phyloP scores from a whole-genome alignment of 2,329 filamentous ascomycete species.

The Rutstroemia sp. region DNA sequence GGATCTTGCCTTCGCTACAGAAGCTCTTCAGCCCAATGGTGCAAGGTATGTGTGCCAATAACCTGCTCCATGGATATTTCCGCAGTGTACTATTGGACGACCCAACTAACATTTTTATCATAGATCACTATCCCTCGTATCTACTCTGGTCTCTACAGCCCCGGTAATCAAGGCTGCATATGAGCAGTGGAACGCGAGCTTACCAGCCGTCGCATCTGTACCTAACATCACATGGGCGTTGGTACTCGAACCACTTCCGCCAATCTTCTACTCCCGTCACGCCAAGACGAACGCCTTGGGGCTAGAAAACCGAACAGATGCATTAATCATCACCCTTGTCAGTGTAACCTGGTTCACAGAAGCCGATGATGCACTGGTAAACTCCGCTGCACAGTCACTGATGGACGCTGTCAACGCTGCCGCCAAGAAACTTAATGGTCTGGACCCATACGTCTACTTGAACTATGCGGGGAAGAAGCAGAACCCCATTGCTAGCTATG shows the following conservation, averaged over 20 bases:
- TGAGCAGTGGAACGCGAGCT: background rate
- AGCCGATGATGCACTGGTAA: background rate
- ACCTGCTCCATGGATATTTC: background rate
- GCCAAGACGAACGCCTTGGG: background rate
- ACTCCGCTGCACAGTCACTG: background rate
- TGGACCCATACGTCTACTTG: slow-evolving; percentile 4
- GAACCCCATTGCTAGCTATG: slow-evolving; percentile 6
- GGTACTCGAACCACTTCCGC: background rate
- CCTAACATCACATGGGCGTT: background rate
- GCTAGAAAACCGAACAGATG: background rate
- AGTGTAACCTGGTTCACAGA: background rate
- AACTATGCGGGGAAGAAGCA: slow-evolving; percentile 7
- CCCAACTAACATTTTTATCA: background rate
- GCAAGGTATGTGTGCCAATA: background rate
- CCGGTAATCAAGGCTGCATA: background rate
- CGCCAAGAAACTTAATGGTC: background rate
- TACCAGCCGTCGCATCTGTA: background rate
- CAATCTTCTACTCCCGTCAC: background rate
- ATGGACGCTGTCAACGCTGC: background rate
- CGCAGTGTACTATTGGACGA: background rate
- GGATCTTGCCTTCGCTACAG: background rate
- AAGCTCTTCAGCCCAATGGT: background rate
- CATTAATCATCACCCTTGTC: background rate
- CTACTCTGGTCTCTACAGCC: background rate
- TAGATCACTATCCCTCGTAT: background rate